A percentile compares a stretch with the other conserved stretches of the same genome.
Conservation (phyloP, 2,329 filamentous ascomycete species). For the Aspergillus cejpii region DNA sequence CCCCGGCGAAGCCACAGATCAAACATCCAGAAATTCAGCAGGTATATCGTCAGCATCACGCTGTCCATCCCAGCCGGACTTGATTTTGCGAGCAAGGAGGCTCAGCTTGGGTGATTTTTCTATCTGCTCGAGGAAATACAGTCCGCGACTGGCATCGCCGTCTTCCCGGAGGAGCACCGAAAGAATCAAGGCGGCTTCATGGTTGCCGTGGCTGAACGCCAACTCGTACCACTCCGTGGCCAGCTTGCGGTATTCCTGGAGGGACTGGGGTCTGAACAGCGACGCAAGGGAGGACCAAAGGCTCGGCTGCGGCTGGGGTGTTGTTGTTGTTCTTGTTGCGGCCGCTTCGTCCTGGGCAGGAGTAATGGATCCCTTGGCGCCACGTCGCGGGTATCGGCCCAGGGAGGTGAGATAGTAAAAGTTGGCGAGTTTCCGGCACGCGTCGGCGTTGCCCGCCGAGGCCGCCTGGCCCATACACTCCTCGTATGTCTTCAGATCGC, state of each 20-base stretch:
- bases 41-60: constrained; percentile 14
- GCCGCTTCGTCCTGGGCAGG: not conserved
- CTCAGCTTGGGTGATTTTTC: constrained; percentile 9
- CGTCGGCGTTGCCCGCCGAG: constrained; percentile 21
- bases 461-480: constrained; percentile 32
- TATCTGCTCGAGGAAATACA: constrained; percentile 13
- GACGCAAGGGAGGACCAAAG: constrained; percentile 4
- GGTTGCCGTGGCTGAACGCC: constrained; percentile 16
- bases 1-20: constrained; percentile 1
- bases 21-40: constrained; percentile 18
- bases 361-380: constrained; percentile 7
- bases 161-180: constrained; percentile 27
- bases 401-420: constrained; percentile 33
- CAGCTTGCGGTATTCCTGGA: constrained; percentile 21
- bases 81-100: constrained; percentile 11
- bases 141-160: constrained; percentile 13
- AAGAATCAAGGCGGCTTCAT: constrained; percentile 22
- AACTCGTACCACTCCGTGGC: constrained; percentile 34
- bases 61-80: constrained; percentile 20
- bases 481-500: constrained; percentile 29
- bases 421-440: constrained; percentile 32
- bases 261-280: constrained; percentile 16
- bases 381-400: constrained; percentile 21
- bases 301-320: not conserved
- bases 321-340: not conserved